These are phyloP conservation scores for Ciborinia camelliae DNA, from an alignment of 2,329 filamentous ascomycete species.

Conservation along the genomic window DNA sequence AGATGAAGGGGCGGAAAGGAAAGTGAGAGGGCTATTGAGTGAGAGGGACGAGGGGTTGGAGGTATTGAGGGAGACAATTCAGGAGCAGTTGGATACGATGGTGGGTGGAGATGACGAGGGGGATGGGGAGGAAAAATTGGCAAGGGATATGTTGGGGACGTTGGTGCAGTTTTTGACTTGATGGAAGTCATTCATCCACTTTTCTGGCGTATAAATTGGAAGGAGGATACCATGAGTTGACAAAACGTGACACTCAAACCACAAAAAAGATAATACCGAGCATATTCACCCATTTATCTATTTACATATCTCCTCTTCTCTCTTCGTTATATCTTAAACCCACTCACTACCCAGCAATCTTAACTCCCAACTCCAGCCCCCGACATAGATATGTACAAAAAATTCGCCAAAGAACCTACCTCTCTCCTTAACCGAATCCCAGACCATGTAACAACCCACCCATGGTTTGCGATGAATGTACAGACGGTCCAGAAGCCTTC, in stretches of 20 bases:
- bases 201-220: not conserved
- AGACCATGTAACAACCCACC: too few species aligned
- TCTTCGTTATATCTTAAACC: not conserved
- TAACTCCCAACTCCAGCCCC: not conserved
- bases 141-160: constrained; percentile 63
- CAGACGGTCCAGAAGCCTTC: too few species aligned
- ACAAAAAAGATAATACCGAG: not conserved
- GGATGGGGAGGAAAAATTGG: constrained; percentile 41
- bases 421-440: not conserved
- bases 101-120: not conserved
- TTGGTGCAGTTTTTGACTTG: constrained; percentile 48
- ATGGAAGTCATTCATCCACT: constrained; percentile 14
- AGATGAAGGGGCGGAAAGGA: constrained; percentile 69
- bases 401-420: not conserved
- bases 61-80: constrained; percentile 63
- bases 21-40: constrained; percentile 60
- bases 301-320: not conserved
- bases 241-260: not conserved
- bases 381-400: not conserved
- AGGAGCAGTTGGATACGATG: constrained; percentile 40
- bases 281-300: not conserved
- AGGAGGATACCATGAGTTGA: not conserved
- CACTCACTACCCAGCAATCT: not conserved
- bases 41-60: constrained; percentile 64
- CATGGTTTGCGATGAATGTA: too few species aligned